Evolutionary conservation across 192 early-diverging fungal genomes (phyloP).

Genomic region (Rhizophagus sp.): DNA sequence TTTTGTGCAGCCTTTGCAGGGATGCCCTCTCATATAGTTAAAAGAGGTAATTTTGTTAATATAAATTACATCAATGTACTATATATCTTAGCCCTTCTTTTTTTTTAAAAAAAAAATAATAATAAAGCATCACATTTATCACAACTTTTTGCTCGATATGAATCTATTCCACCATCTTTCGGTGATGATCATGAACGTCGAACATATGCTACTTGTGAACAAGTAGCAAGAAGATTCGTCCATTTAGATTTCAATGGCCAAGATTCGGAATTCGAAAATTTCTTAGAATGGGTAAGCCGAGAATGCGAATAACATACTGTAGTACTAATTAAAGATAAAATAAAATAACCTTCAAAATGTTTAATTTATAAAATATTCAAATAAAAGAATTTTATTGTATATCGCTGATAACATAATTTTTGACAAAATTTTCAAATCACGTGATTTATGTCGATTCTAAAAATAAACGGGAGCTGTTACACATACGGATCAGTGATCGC

Average conservation of each 20-base stretch:
- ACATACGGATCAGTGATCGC: too few species aligned
- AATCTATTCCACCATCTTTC: slow-evolving; percentile 19
- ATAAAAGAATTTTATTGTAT: too few species aligned
- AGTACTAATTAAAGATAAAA: too few species aligned
- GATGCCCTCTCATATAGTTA: slow-evolving; percentile 37
- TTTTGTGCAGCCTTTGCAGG: slow-evolving; percentile 48
- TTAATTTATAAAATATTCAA: too few species aligned
- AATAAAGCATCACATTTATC: slow-evolving; percentile 13
- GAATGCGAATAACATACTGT: background rate
- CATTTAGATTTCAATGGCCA: slow-evolving; percentile 1
- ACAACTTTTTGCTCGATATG: slow-evolving; percentile 19
- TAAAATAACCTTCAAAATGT: too few species aligned
- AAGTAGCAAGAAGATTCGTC: slow-evolving; percentile 14
- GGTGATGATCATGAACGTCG: slow-evolving; percentile 6
- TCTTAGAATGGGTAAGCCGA: slow-evolving; percentile 3
- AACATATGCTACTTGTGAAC: slow-evolving; percentile 13
- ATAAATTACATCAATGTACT: background rate
- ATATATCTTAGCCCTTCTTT: background rate
- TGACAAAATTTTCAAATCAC: too few species aligned
- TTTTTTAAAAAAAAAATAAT: background rate
- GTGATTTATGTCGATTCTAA: too few species aligned
- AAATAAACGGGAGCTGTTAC: too few species aligned
- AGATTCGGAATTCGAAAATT: background rate
- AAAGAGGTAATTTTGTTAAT: slow-evolving; percentile 38
- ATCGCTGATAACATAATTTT: too few species aligned